Percentiles rank a stretch among this genome's conserved stretches.
These are phyloP conservation scores for Amanita thiersii DNA, from an alignment of 768 basidiomycete genomes.

Conservation along the genomic window DNA sequence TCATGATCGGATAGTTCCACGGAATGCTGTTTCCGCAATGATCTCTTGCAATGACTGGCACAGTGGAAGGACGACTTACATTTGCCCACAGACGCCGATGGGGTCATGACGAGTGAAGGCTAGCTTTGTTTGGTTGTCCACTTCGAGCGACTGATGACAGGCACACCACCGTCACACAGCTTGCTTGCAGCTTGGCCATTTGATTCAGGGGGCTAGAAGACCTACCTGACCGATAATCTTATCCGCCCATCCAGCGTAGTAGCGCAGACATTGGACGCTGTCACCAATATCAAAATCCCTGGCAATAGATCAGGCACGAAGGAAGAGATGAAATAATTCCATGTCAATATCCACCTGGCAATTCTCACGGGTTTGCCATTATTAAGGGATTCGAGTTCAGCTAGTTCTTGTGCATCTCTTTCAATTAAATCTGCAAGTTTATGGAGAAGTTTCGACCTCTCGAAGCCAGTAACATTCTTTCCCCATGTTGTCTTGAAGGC, in stretches of 20 bases:
- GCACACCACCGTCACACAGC: no score
- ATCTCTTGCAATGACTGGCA: constrained; percentile 1
- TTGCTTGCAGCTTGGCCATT: no score
- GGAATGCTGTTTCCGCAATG: constrained; percentile 50
- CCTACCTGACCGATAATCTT: constrained; percentile 82
- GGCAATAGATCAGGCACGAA: constrained; percentile 9
- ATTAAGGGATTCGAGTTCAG: constrained; percentile 80
- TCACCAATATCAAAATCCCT: constrained; percentile 82
- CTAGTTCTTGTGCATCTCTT: constrained; percentile 71
- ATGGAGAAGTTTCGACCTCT: constrained; percentile 74
- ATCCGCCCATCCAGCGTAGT: constrained; percentile 96
- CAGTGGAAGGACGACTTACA: constrained; percentile 35
- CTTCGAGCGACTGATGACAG: constrained; percentile 63
- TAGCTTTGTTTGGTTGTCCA: constrained; percentile 72
- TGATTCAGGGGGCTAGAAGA: constrained; percentile 2
- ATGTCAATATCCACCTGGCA: constrained; percentile 20
- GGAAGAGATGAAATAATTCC: not conserved
- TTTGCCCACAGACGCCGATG: constrained; percentile 92
- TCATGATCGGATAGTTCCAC: constrained; percentile 89
- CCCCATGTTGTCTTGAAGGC: constrained; percentile 89
- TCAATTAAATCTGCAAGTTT: constrained; percentile 90
- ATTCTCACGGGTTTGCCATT: constrained; percentile 83
- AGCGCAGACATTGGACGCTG: constrained; percentile 69
- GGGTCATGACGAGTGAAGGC: constrained; percentile 87
- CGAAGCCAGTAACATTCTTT: constrained; percentile 76